Evolutionary conservation across 805 yeast species (phyloP), one percentile per base, ranked within the genome.

Genomic region (Millerozyma miso): DNA sequence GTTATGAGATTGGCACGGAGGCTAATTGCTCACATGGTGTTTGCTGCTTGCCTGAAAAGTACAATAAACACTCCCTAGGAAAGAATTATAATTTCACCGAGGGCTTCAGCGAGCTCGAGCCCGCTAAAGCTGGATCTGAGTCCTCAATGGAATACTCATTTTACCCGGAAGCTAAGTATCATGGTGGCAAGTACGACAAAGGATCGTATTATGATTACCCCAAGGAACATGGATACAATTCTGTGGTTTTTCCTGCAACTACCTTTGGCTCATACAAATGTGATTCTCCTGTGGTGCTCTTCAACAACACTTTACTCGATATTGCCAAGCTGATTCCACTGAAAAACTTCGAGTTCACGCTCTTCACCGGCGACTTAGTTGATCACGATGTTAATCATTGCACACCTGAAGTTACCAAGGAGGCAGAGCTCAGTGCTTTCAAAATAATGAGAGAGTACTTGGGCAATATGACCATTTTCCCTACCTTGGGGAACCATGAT

Each of bases 351-450:
- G 83, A 80, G 40, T 83, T 83, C 54, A 73, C 83, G 2, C 60
- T 83, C 32, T 83, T 83, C 68, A 83, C 88, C 3, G 89, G 89
- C 43, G 90, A 83, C 54, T 68, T 82, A 56, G 83, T 83, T 41
- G 88, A 83, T 57, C 90, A 83, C 54, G 81, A 77, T 50, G 79
- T 74, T 43, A 54, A 66, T 10, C 68, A 71, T 37, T 70, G 74
- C 53, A 74, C 74, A 38, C 67, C 76, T 36, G 85, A 81, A 34
- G 76, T 79, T 45, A 89, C 86, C 47, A 87, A 71, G 5, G 86
- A 74, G 6, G 82, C 83, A 6, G 95, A 85, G 42, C 80, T 88
- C 42, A 83, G 67, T 55, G 80, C 85, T 47, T 87, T 84, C 35
- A 76, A 69, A 13, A 74, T 81, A 45, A 67, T 83, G 69, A 83